phyloP scores from a whole-genome alignment of 805 yeast genomes.

The Cephaloascus albidus region DNA sequence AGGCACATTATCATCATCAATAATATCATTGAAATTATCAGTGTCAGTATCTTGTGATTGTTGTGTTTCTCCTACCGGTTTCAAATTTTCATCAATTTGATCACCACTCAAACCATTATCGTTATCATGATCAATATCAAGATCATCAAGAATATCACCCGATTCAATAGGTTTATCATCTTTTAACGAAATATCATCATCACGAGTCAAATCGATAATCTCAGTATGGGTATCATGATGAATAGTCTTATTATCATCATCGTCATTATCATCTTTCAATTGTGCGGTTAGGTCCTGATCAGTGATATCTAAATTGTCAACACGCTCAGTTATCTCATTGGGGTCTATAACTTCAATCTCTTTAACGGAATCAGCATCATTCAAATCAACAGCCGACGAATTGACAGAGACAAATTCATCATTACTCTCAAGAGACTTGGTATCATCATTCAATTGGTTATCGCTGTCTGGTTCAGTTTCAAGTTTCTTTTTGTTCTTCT shows the following conservation, averaged over 20 bases:
- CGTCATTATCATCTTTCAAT: neutral
- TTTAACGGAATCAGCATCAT: neutral
- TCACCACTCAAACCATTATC: neutral
- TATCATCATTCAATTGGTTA: neutral
- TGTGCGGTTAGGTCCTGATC: neutral
- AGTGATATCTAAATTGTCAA: neutral
- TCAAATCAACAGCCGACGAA: neutral
- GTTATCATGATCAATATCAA: neutral
- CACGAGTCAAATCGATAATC: neutral
- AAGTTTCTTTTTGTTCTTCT: neutral
- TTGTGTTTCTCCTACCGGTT: neutral
- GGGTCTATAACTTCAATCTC: neutral
- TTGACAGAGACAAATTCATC: neutral
- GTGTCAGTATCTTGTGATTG: neutral
- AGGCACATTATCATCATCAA: neutral
- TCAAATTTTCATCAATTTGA: neutral
- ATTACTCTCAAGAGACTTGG: neutral
- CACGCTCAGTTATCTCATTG: neutral
- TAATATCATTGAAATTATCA: neutral
- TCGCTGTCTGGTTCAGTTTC: neutral
- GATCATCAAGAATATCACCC: neutral
- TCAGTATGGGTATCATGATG: too few relatives aligned
- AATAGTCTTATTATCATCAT: neutral
- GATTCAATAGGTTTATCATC: neutral
- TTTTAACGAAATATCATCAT: neutral